Conservation (phyloP, 2,329 filamentous ascomycete genomes). For the Dichotomopilus funicola region DNA sequence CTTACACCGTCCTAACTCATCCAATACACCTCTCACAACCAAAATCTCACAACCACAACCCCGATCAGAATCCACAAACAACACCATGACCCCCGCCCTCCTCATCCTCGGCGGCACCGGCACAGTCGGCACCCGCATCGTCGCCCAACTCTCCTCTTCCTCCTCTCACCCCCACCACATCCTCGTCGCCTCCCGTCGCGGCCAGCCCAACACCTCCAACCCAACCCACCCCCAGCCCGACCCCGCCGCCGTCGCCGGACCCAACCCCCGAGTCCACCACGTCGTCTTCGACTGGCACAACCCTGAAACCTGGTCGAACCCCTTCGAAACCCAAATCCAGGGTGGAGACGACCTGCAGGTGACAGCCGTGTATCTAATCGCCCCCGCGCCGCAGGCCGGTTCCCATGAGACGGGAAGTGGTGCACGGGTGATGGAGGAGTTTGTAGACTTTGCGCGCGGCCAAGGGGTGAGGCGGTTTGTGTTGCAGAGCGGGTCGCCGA, state of each 20-base stretch:
- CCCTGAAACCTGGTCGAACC: slow-evolving; percentile 32
- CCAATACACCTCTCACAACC: neutral
- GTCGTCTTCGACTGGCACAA: slow-evolving; percentile 42
- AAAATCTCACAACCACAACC: neutral
- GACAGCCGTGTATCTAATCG: slow-evolving; percentile 36
- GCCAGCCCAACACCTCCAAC: slow-evolving; percentile 14
- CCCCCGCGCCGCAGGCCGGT: slow-evolving; percentile 29
- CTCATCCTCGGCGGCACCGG: slow-evolving; percentile 41
- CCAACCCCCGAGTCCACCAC: neutral
- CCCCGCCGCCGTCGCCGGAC: slow-evolving; percentile 1
- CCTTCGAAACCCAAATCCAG: slow-evolving; percentile 24
- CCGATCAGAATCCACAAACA: neutral
- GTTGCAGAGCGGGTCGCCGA: slow-evolving; percentile 34
- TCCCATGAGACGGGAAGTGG: neutral
- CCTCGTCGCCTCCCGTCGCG: slow-evolving; percentile 36
- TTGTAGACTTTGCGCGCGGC: slow-evolving; percentile 35
- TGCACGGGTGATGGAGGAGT: slow-evolving; percentile 32
- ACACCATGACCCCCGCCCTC: slow-evolving; percentile 21
- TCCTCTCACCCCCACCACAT: slow-evolving; percentile 21
- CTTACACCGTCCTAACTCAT: neutral
- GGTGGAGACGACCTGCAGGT: slow-evolving; percentile 20
- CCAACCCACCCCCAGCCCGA: slow-evolving; percentile 1
- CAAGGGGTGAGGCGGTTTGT: slow-evolving; percentile 38
- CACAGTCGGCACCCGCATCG: slow-evolving; percentile 37
- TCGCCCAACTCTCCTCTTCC: slow-evolving; percentile 28